Evolutionary conservation across 768 basidiomycete genomes (phyloP).

Genomic region (Mycena belliarum): DNA sequence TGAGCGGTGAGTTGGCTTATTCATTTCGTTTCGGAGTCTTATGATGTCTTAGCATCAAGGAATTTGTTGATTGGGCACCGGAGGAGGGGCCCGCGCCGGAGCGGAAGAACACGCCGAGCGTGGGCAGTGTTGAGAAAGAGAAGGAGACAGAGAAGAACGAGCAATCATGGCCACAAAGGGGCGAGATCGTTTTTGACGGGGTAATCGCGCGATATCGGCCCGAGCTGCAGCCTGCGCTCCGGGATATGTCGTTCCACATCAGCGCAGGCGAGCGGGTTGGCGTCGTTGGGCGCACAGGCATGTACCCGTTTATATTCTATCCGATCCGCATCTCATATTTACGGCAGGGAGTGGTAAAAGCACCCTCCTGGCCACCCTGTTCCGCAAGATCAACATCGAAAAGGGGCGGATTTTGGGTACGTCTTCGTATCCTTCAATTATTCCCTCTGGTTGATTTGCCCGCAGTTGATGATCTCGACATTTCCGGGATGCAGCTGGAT

Average conservation of each 20-base stretch:
- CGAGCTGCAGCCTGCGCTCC: slow-evolving; percentile 1
- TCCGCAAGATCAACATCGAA: slow-evolving; percentile 7
- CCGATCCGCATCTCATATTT: neutral
- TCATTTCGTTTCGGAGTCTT: neutral
- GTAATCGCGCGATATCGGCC: slow-evolving; percentile 3
- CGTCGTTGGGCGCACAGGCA: slow-evolving; percentile 5
- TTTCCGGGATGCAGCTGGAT: slow-evolving; percentile 1
- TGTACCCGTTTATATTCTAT: neutral
- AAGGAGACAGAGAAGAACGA: neutral
- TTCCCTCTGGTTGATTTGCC: too few species aligned
- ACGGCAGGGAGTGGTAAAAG: slow-evolving; percentile 6
- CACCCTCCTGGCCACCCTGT: slow-evolving; percentile 2
- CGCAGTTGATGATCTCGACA: slow-evolving; percentile 1
- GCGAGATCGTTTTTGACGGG: neutral
- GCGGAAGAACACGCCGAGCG: too few species aligned
- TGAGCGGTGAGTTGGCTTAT: slow-evolving; percentile 2
- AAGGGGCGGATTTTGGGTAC: neutral
- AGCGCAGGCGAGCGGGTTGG: slow-evolving; percentile 1
- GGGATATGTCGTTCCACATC: slow-evolving; percentile 1
- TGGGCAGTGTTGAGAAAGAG: too few species aligned
- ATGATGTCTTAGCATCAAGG: slow-evolving; percentile 10
- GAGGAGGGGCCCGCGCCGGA: neutral
- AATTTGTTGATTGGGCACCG: slow-evolving; percentile 4
- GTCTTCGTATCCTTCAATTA: too few species aligned
- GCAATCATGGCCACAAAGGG: neutral